A percentile compares a stretch with the other conserved stretches of the same genome.
Conservation (phyloP, 2,329 filamentous ascomycete genomes). For the Ophiostoma populinum region DNA sequence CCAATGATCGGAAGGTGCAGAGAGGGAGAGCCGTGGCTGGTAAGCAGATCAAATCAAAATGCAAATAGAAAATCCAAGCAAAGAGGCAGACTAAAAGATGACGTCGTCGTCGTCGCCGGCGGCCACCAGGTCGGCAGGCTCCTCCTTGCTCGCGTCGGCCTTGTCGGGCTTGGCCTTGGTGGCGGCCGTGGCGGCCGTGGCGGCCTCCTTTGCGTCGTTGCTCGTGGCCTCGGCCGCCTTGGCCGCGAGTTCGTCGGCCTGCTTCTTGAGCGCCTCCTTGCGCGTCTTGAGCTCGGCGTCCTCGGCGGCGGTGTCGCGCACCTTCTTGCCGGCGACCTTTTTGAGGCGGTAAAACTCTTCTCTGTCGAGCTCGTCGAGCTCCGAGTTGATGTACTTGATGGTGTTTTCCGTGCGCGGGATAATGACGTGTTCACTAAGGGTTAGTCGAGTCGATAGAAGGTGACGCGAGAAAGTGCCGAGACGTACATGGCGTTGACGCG, state of each 20-base stretch:
- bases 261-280: slow-evolving; percentile 38
- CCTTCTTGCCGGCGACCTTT: slow-evolving; percentile 79
- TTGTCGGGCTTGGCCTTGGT: slow-evolving; percentile 12
- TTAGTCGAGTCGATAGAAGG: too few species aligned
- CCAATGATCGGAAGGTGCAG: background rate
- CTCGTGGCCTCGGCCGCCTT: slow-evolving; percentile 20
- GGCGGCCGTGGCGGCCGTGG: slow-evolving; percentile 9
- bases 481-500: slow-evolving; percentile 90
- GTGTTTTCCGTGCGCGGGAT: slow-evolving; percentile 97
- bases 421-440: slow-evolving; percentile 65
- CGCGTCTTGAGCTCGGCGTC: slow-evolving; percentile 64
- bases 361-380: slow-evolving; percentile 90
- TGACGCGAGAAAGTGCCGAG: too few species aligned
- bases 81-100: slow-evolving; percentile 44
- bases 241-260: too few species aligned
- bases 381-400: slow-evolving; percentile 99
- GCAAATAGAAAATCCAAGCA: background rate
- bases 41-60: background rate
- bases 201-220: background rate
- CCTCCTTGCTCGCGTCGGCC: slow-evolving; percentile 18
- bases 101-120: slow-evolving; percentile 62
- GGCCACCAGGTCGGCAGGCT: slow-evolving; percentile 48
- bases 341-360: slow-evolving; percentile 97
- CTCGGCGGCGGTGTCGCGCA: slow-evolving; percentile 53
- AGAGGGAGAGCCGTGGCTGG: background rate